A percentile compares a stretch with the other conserved stretches of the same genome.
These are phyloP conservation scores for Alternaria panax DNA, from an alignment of 2,329 filamentous ascomycete species.

Conservation along the genomic window DNA sequence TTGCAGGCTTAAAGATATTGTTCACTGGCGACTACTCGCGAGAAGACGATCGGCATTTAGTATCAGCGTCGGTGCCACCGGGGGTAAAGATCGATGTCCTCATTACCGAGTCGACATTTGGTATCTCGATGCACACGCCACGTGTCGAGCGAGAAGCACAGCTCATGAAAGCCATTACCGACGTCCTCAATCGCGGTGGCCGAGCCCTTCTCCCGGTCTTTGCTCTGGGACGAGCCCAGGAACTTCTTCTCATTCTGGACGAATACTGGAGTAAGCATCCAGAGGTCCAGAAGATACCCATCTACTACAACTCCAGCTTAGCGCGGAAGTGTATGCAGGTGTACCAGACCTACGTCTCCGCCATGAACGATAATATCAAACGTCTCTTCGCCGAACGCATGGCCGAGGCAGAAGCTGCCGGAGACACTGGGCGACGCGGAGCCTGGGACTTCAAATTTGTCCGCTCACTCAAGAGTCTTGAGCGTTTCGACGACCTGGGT, in stretches of 20 bases:
- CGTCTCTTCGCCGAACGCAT: conserved; percentile 91
- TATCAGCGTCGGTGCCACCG: conserved; percentile 88
- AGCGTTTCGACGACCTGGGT: conserved; percentile 94
- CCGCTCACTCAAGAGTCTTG: conserved; percentile 87
- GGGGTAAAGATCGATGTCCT: conserved; percentile 93
- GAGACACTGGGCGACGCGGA: conserved; percentile 76
- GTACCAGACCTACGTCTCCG: conserved; percentile 96
- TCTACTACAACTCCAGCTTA: conserved; percentile 96
- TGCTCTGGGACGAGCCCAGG: conserved; percentile 90
- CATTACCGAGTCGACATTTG: conserved; percentile 97
- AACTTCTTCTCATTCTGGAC: conserved; percentile 91
- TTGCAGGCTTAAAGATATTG: conserved; percentile 93
- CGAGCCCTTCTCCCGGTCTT: conserved; percentile 95
- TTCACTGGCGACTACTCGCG: conserved; percentile 98
- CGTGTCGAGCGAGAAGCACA: conserved; percentile 89
- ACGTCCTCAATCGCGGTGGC: conserved; percentile 88
- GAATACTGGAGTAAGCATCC: conserved; percentile 94
- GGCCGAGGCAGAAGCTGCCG: conserved; percentile 84
- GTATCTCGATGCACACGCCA: conserved; percentile 91
- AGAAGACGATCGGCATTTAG: conserved; percentile 93
- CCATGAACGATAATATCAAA: conserved; percentile 99
- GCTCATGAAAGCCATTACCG: conserved; percentile 93
- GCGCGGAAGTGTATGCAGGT: conserved; percentile 98
- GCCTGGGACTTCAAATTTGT: conserved; percentile 99
- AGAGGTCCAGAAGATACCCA: conserved; percentile 88